Evolutionary conservation across 495 filamentous ascomycete genomes (phyloP).

Genomic region (Talaromyces liani): DNA sequence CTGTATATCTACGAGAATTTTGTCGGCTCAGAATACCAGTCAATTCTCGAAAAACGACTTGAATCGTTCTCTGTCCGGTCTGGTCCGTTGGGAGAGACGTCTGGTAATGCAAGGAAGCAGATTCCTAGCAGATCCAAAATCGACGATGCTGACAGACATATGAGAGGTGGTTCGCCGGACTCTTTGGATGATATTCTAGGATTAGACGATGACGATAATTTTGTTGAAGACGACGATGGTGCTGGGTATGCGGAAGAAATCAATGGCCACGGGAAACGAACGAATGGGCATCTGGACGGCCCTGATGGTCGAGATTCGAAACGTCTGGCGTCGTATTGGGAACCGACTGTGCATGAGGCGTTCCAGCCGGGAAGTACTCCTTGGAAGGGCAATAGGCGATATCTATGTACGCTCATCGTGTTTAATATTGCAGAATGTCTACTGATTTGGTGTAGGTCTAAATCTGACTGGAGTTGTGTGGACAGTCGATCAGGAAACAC

Average conservation of each 20-base stretch:
- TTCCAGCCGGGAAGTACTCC: slow-evolving; percentile 94
- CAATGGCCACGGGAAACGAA: slow-evolving; percentile 56
- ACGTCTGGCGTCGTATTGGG: slow-evolving; percentile 47
- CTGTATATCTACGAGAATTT: slow-evolving; percentile 82
- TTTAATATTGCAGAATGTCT: neutral
- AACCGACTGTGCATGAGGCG: slow-evolving; percentile 66
- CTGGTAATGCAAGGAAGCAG: slow-evolving; percentile 52
- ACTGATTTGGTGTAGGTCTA: slow-evolving; percentile 41
- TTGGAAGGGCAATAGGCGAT: slow-evolving; percentile 88
- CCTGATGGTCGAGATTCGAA: slow-evolving; percentile 48
- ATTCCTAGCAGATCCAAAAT: slow-evolving; percentile 50
- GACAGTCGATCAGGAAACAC: slow-evolving; percentile 92
- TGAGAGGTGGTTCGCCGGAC: slow-evolving; percentile 42
- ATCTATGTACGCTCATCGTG: slow-evolving; percentile 55
- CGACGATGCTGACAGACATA: slow-evolving; percentile 26
- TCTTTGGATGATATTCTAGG: slow-evolving; percentile 53
- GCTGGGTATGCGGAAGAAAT: slow-evolving; percentile 69
- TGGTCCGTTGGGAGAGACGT: slow-evolving; percentile 66
- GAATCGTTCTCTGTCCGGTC: slow-evolving; percentile 82
- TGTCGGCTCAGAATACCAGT: slow-evolving; percentile 56
- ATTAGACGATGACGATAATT: slow-evolving; percentile 59
- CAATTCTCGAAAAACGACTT: slow-evolving; percentile 51
- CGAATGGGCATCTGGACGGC: slow-evolving; percentile 44
- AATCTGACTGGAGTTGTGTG: slow-evolving; percentile 92
- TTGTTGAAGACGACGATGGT: slow-evolving; percentile 93